Base-by-base conservation (phyloP, 495 filamentous ascomycete species). In the Penicillium lagena region DNA sequence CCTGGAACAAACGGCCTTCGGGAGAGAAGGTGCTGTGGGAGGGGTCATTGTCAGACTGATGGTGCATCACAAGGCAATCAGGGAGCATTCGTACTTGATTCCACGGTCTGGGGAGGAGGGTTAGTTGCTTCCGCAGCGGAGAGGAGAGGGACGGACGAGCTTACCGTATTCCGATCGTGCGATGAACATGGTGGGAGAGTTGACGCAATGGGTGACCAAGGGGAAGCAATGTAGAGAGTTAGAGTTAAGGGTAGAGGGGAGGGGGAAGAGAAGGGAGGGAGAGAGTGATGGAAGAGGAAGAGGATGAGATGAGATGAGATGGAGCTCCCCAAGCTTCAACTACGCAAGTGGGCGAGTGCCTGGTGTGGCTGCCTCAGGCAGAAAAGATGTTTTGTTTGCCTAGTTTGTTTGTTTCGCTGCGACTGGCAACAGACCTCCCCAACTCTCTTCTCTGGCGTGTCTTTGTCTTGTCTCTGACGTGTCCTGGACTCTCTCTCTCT, bases 91-190 rank as follows among this genome's bases (percentile, higher is more conserved):
- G 52, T 83, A 97, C 90, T 97, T 98, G 81, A 97, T 96, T 61
- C 93, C 94, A 70, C 94, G 94, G 75, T 98, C 93, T 98, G 55
- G 46, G 12, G 50, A 50, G 43, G 58, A 48, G 55, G 50, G 59
- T 60, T 52, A 64, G 64, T 56, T 49, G 51, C 59, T 61, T 50
- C 52, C 38, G 56, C 44, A 48, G 41, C 43, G 47, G 40, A 54
- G 43, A 39, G 36, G 39, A 46, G 48, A 49, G 49, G 45, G 45
- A 46, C 35, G 41, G 47, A 43, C 42, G 43, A 70, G 59, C 81
- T 75, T 76, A 95, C 93, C 93, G 74, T 98, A 98, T 93, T 98
- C 93, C 67, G 91, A 96, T 67, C 94, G 86, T 75, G 93, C 93
- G 77, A 98, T 96, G 82, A 98, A 98, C 93, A 96, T 96, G 53